These are phyloP conservation scores for Rosa rugosa DNA, from an alignment of 306 rosid genomes.

Conservation along the genomic window DNA sequence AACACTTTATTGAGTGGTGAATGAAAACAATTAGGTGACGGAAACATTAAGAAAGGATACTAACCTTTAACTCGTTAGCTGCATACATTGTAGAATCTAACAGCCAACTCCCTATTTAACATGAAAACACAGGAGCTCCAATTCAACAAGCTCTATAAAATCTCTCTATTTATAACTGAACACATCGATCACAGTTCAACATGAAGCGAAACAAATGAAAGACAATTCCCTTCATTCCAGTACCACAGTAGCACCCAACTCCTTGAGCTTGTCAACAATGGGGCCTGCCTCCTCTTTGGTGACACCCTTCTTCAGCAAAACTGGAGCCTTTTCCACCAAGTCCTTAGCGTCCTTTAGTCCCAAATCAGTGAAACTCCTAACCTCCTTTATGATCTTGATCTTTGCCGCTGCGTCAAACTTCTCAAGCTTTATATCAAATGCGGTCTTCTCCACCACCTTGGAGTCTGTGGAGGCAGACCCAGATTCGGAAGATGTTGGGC, in stretches of 20 bases:
- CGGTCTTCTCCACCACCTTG: slow-evolving; percentile 42
- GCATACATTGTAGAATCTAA: background rate
- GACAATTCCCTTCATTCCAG: slow-evolving; percentile 1
- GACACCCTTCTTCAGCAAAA: slow-evolving; percentile 43
- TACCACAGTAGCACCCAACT: slow-evolving; percentile 21
- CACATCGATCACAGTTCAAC: background rate
- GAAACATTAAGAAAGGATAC: background rate
- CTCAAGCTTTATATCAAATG: slow-evolving; percentile 48
- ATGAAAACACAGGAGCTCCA: background rate
- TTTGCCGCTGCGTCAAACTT: slow-evolving; percentile 44
- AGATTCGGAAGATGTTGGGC: slow-evolving; percentile 25
- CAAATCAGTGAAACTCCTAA: slow-evolving; percentile 41
- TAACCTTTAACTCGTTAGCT: background rate
- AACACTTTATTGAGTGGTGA: background rate
- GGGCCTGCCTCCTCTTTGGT: slow-evolving; percentile 42
- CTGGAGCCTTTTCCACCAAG: slow-evolving; percentile 46
- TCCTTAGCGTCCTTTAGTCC: slow-evolving; percentile 54
- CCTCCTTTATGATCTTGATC: slow-evolving; percentile 56
- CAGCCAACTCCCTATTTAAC: background rate
- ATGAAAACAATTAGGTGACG: background rate
- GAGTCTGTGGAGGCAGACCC: slow-evolving; percentile 27
- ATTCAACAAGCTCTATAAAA: background rate
- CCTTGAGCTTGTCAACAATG: slow-evolving; percentile 45
- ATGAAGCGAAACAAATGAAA: background rate
- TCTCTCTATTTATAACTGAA: background rate